Conservation (phyloP, 257 asterid genomes). For the Solanum pennellii region DNA sequence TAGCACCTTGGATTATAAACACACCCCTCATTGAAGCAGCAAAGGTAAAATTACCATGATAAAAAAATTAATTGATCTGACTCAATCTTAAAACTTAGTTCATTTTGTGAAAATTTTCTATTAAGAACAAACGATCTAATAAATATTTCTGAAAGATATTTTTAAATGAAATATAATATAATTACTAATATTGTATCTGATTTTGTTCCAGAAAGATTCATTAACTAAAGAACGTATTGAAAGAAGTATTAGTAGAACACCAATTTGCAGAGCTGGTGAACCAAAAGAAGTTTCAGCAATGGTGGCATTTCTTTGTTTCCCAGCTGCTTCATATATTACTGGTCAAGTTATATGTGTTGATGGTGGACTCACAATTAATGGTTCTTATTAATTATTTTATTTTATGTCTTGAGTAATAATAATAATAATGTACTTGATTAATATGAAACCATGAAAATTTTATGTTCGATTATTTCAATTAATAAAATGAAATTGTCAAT, state of each 20-base stretch:
- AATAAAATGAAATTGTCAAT: too few relatives aligned
- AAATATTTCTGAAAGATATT: too few relatives aligned
- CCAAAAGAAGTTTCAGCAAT: conserved; percentile 17
- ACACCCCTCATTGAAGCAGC: conserved; percentile 3
- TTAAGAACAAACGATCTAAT: too few relatives aligned
- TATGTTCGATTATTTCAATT: too few relatives aligned
- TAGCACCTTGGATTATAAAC: conserved; percentile 18
- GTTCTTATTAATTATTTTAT: background rate
- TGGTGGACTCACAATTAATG: conserved; percentile 16
- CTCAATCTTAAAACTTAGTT: too few relatives aligned
- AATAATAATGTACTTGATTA: background rate
- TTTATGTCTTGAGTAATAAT: background rate
- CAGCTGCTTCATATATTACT: conserved; percentile 12
- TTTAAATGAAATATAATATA: background rate
- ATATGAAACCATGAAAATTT: background rate
- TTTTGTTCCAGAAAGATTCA: background rate
- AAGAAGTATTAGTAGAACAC: background rate
- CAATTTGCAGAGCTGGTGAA: background rate
- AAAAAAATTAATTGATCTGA: too few relatives aligned
- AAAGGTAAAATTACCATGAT: background rate
- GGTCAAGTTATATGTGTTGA: conserved; percentile 19
- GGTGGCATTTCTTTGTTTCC: conserved; percentile 25
- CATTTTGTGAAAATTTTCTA: too few relatives aligned
- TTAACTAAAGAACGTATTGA: background rate
- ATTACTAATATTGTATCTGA: background rate